A percentile compares a stretch with the other conserved stretches of the same genome.
Conservation (phyloP, 805 yeast genomes). For the Metschnikowia cerradonensis region DNA sequence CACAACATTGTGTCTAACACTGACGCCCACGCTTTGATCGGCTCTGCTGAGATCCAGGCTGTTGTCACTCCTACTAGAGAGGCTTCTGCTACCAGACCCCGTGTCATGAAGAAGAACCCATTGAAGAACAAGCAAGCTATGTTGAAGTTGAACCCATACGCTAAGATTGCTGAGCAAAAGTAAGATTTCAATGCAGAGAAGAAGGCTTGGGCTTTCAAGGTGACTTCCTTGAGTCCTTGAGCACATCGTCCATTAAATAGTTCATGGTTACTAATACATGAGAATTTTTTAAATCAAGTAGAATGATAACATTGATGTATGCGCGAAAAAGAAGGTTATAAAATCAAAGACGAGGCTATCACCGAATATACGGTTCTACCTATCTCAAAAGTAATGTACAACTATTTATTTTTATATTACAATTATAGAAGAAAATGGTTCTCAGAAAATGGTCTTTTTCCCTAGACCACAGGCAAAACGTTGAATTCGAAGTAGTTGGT, state of each 20-base stretch:
- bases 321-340: no score
- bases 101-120: slow-evolving; percentile 84
- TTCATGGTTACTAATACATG: slow-evolving; percentile 6
- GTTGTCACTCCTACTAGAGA: slow-evolving; percentile 96
- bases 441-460: neutral
- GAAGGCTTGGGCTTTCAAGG: slow-evolving; percentile 57
- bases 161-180: slow-evolving; percentile 92
- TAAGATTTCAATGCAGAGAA: slow-evolving; percentile 70
- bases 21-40: slow-evolving; percentile 94
- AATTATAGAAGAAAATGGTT: neutral
- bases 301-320: neutral
- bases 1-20: slow-evolving; percentile 90
- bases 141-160: slow-evolving; percentile 99
- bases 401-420: neutral
- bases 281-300: neutral
- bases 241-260: slow-evolving; percentile 6
- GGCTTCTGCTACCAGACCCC: slow-evolving; percentile 94
- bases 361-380: no score
- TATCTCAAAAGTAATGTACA: neutral
- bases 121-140: slow-evolving; percentile 98
- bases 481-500: slow-evolving; percentile 38
- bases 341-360: no score
- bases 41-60: slow-evolving; percentile 98
- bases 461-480: slow-evolving; percentile 30
- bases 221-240: slow-evolving; percentile 53